Evolutionary conservation across 345 rosid species (phyloP), one percentile per base, ranked within the genome.

Genomic region (Sonneratia caseolaris): DNA sequence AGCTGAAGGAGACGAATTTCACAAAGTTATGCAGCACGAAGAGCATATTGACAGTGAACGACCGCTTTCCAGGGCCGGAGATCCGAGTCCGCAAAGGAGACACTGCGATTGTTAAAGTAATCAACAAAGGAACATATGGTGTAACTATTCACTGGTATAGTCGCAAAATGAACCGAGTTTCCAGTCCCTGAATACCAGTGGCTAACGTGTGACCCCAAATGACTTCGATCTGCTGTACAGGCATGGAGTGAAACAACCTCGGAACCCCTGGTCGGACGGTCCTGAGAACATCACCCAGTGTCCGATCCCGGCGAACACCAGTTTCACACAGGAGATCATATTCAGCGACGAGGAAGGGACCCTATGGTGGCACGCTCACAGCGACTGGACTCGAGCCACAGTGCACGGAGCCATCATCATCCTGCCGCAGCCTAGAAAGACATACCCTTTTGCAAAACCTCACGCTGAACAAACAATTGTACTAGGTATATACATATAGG

Each of bases 321-420:
- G 72, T 10, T 79, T 74, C 74, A 82, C 81, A 0, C 72, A 82
- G 16, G 64, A 76, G 66, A 69, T 73, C 18, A 71, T 68, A 12
- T 77, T 79, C 61, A 67, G 72, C 9, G 55, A 70, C 10, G 79
- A 75, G 7, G 81, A 75, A 68, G 85, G 85, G 22, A 86, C 87
- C 37, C 71, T 83, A 0, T 83, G 89, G 87, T 83, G 86, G 89
- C 86, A 85, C 18, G 86, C 80, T 1, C 72, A 74, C 37, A 74
- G 80, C 27, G 70, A 74, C 1, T 80, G 76, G 83, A 72, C 77
- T 0, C 71, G 83, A 18, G 77, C 72, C 14, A 80, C 76, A 13
- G 76, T 80, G 7, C 76, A 80, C 15, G 80, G 83, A 0, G 74
- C 83, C 21, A 72, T 80, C 37, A 70, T 80, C 59, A 80, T 80